Evolutionary conservation across 1,139 yeast genomes (phyloP).

Genomic region (Yamadazyma jaroonii): DNA sequence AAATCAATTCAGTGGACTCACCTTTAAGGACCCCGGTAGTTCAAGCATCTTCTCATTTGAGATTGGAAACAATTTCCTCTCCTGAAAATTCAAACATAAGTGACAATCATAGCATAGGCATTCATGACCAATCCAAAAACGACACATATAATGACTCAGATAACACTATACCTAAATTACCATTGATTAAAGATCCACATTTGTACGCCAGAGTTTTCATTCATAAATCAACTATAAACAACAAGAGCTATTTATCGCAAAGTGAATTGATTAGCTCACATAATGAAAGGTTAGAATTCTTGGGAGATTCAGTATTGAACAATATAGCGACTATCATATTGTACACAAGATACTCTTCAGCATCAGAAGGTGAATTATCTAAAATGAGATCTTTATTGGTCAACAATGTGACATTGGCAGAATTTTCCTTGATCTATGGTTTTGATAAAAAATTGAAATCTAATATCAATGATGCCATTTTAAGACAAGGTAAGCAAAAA

Average conservation of each 20-base stretch:
- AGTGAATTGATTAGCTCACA: constrained; percentile 61
- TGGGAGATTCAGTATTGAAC: constrained; percentile 89
- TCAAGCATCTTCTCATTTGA: too few species aligned
- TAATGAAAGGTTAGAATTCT: constrained; percentile 88
- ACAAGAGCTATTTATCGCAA: constrained; percentile 53
- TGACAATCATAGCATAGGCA: not conserved
- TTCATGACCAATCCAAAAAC: not conserved
- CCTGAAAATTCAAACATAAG: not conserved
- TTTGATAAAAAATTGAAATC: constrained; percentile 60
- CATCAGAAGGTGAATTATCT: constrained; percentile 81
- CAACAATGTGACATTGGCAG: constrained; percentile 68
- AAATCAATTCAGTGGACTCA: not conserved
- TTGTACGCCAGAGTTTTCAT: constrained; percentile 73
- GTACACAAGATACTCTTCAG: constrained; percentile 62
- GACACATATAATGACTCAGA: not conserved
- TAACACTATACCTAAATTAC: constrained; percentile 55
- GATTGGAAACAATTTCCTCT: too few species aligned
- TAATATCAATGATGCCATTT: constrained; percentile 35
- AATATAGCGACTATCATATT: constrained; percentile 67
- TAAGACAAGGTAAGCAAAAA: constrained; percentile 45
- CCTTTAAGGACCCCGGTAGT: not conserved
- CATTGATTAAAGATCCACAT: constrained; percentile 58
- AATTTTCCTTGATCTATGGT: constrained; percentile 70
- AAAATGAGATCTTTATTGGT: constrained; percentile 68
- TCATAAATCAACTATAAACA: constrained; percentile 72